Conservation (phyloP, 106 monocot genomes). For the Dendrobium officinale region DNA sequence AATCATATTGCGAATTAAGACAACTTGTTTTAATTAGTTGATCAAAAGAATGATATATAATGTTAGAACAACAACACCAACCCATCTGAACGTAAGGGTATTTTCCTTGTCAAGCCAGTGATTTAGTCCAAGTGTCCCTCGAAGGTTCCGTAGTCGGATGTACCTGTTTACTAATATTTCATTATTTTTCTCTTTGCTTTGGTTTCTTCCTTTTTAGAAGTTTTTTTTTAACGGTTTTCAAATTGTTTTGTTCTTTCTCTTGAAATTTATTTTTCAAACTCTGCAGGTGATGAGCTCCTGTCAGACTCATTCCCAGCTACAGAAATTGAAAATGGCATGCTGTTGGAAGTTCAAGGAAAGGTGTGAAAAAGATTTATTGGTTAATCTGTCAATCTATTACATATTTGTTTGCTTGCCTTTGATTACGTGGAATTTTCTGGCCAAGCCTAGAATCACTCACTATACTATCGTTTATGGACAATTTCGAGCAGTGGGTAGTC, state of each 20-base stretch:
- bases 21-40: background rate
- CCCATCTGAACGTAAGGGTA: background rate
- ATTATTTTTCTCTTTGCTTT: background rate
- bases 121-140: background rate
- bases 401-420: background rate
- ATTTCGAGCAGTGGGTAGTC: conserved; percentile 63
- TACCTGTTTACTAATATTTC: background rate
- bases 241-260: background rate
- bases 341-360: conserved; percentile 93
- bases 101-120: background rate
- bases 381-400: background rate
- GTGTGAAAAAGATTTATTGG: conserved; percentile 19
- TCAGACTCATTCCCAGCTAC: conserved; percentile 76
- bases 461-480: background rate
- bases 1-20: background rate
- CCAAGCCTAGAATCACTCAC: background rate
- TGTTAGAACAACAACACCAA: too few relatives aligned
- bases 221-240: background rate
- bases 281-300: conserved; percentile 75
- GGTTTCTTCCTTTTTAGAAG: background rate
- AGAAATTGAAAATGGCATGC: conserved; percentile 74
- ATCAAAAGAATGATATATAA: too few relatives aligned
- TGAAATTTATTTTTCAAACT: background rate
- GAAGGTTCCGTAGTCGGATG: background rate
- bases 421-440: background rate